Evolutionary conservation across 2,329 filamentous ascomycete species (phyloP).

Genomic region (Daldinia sp.): DNA sequence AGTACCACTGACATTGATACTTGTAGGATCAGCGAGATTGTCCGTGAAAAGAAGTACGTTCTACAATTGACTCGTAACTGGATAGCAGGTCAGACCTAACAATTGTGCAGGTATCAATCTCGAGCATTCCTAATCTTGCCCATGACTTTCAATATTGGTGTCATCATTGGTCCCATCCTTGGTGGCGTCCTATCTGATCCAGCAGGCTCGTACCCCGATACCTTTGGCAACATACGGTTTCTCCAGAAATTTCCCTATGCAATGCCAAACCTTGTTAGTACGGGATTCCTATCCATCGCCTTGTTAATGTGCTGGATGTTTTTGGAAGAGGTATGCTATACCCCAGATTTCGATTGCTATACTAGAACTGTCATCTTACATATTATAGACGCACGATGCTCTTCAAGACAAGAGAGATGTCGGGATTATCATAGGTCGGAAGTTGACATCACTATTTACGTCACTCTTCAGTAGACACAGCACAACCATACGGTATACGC

Average conservation of each 20-base stretch:
- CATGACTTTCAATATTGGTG: conserved; percentile 80
- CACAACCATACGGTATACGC: conserved; percentile 50
- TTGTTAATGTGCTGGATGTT: conserved; percentile 61
- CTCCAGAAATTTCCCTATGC: conserved; percentile 66
- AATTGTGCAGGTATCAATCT: conserved; percentile 54
- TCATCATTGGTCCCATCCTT: conserved; percentile 69
- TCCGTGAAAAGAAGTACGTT: conserved; percentile 58
- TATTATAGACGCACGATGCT: conserved; percentile 60
- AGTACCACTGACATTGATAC: conserved; percentile 15
- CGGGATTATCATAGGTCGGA: conserved; percentile 57
- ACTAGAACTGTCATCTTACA: conserved; percentile 19
- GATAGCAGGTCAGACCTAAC: conserved; percentile 18
- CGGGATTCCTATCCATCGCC: conserved; percentile 60
- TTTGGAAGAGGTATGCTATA: conserved; percentile 61
- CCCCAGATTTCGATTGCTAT: no score
- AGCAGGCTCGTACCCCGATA: conserved; percentile 56
- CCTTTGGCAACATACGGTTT: conserved; percentile 62
- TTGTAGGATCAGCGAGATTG: conserved; percentile 58
- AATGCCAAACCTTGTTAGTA: conserved; percentile 66
- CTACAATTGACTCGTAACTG: no score
- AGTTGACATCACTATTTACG: conserved; percentile 50
- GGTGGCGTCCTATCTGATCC: conserved; percentile 61
- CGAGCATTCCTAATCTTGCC: conserved; percentile 59
- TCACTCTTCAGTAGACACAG: conserved; percentile 46
- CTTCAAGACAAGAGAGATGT: conserved; percentile 57